Conservation (phyloP, 148 eudicot species). For the Pharnaceum exiguum region DNA sequence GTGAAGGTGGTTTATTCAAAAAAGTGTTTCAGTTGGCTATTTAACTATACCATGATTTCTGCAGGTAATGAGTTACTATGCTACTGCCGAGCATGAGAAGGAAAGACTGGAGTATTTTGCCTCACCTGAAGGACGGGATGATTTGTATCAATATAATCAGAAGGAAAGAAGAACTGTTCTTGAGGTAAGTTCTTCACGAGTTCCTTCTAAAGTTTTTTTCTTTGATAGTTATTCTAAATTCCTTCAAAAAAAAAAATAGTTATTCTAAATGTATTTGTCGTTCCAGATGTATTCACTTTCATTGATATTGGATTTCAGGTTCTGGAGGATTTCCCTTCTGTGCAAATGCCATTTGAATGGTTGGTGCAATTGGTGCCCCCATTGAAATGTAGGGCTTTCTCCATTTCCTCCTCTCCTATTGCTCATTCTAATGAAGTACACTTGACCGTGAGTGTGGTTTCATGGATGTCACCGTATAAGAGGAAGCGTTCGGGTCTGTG, state of each 20-base stretch:
- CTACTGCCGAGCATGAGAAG: constrained; percentile 89
- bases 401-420: constrained; percentile 74
- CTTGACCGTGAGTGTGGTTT: constrained; percentile 68
- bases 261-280: no score
- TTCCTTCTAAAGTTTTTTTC: not conserved
- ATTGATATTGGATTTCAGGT: constrained; percentile 43
- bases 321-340: constrained; percentile 86
- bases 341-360: constrained; percentile 95
- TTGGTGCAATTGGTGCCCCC: constrained; percentile 85
- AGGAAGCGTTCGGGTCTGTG: constrained; percentile 80
- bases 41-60: constrained; percentile 11
- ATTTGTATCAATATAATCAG: constrained; percentile 85
- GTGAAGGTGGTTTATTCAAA: not conserved
- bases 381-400: constrained; percentile 75
- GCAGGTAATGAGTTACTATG: constrained; percentile 91
- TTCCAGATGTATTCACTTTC: no score
- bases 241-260: no score
- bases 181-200: constrained; percentile 45
- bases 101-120: constrained; percentile 88
- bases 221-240: not conserved
- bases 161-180: constrained; percentile 87
- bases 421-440: constrained; percentile 84
- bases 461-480: constrained; percentile 83
- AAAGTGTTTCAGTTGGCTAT: not conserved
- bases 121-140: constrained; percentile 96